Base-by-base conservation (phyloP, 345 rosid genomes). In the Noccaea bulbosa region DNA sequence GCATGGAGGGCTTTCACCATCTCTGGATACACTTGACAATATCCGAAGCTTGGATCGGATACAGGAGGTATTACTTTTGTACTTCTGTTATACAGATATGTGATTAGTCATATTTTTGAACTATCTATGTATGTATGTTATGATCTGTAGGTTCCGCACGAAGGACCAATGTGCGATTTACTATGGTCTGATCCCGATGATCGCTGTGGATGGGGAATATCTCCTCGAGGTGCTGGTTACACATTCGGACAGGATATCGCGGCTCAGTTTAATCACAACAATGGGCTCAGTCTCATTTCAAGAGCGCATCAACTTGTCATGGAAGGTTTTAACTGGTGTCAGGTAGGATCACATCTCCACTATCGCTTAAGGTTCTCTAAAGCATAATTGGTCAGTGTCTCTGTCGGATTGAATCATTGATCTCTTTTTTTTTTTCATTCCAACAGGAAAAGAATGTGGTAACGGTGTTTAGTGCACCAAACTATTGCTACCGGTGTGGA, bases 1-100 rank as follows among this genome's bases (percentile, higher is more conserved):
- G 84, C 96, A 90, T 62, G 96, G 96, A 53, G 96, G 96, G 47
- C 91, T 90, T 20, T 90, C 96, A 17, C 96, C 96, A 44, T 90
- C 96, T 68, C 80, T 90, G 32, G 96, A 90, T 76, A 86, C 96
- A 11, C 83, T 90, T 77, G 96, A 90, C 55, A 87, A 90, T 65
- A 87, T 90, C 65, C 88, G 96, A 50, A 81, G 85, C 71, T 79
- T 90, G 76, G 96, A 90, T 76, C 96, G 96, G 39, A 87, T 87
- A 73, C 96, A 90, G 65, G 96, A 90, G 89, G 96, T 90, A 81
- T 27, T 2, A 27, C 4, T 27, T 27, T 27, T 27, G 2, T 27
- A 27, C 4, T 27, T 27, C 4, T 27, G n/a, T 27, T 27, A 27
- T 4, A 27, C 3, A 27, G 30, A 27, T 0, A 27, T 27, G 30